phyloP scores from a whole-genome alignment of 2,329 filamentous ascomycete genomes.

The Pseudogymnoascus sp. region DNA sequence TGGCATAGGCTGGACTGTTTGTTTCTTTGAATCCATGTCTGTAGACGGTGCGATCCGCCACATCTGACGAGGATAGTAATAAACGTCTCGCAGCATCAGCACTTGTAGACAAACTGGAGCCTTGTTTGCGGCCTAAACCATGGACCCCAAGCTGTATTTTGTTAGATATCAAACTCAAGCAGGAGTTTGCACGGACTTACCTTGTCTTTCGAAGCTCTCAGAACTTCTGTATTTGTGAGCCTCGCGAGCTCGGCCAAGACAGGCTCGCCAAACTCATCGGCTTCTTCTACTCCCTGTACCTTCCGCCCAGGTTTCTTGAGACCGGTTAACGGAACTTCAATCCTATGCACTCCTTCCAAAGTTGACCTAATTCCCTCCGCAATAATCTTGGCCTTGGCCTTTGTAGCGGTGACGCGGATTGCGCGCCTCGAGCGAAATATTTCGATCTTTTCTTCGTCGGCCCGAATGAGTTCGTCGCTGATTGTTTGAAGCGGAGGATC shows the following conservation, averaged over 20 bases:
- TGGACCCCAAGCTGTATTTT: slow-evolving; percentile 17
- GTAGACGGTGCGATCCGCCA: slow-evolving; percentile 17
- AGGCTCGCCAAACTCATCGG: slow-evolving; percentile 15
- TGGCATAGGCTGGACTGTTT: slow-evolving; percentile 10
- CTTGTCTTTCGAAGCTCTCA: slow-evolving; percentile 8
- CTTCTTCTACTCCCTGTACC: not conserved
- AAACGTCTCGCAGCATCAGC: slow-evolving; percentile 24
- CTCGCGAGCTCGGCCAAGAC: slow-evolving; percentile 21
- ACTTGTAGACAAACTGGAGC: slow-evolving; percentile 16
- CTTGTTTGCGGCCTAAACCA: slow-evolving; percentile 16
- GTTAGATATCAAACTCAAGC: slow-evolving; percentile 10
- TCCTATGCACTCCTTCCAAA: slow-evolving; percentile 20
- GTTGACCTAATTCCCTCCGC: slow-evolving; percentile 21
- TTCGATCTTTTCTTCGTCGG: slow-evolving; percentile 26
- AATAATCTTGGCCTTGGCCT: slow-evolving; percentile 22
- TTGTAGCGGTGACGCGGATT: slow-evolving; percentile 26
- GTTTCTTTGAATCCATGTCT: slow-evolving; percentile 19
- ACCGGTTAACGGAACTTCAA: slow-evolving; percentile 18
- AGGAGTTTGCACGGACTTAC: not conserved
- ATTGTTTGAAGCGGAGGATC: slow-evolving; percentile 23
- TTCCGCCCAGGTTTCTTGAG: slow-evolving; percentile 17
- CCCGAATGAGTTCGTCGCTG: slow-evolving; percentile 20
- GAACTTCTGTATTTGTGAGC: slow-evolving; percentile 26
- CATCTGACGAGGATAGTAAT: slow-evolving; percentile 21
- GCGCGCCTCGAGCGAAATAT: slow-evolving; percentile 22